Evolutionary conservation across 1,139 yeast genomes (phyloP).

Genomic region (Suhomyces taliae): DNA sequence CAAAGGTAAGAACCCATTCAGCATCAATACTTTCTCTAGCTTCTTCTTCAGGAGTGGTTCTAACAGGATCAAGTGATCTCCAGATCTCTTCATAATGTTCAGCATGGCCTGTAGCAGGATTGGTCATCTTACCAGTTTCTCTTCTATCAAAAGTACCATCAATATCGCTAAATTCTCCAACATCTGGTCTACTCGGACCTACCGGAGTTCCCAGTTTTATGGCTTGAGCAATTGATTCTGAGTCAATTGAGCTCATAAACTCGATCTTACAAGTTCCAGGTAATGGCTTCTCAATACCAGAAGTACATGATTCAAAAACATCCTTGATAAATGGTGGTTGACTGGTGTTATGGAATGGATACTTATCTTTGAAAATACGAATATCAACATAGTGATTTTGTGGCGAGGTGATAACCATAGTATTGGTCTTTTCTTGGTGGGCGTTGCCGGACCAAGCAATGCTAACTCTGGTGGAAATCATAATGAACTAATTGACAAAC

Average conservation of each 20-base stretch:
- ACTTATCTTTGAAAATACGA: constrained; percentile 26
- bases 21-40: constrained; percentile 24
- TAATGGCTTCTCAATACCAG: constrained; percentile 38
- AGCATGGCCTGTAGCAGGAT: constrained; percentile 43
- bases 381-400: constrained; percentile 47
- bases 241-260: constrained; percentile 47
- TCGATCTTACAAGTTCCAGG: constrained; percentile 29
- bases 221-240: constrained; percentile 31
- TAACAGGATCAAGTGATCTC: constrained; percentile 50
- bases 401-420: constrained; percentile 53
- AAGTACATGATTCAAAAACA: constrained; percentile 40
- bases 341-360: constrained; percentile 20
- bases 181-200: constrained; percentile 36
- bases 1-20: constrained; percentile 1
- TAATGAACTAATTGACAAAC: neutral
- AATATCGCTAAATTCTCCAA: constrained; percentile 45
- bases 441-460: constrained; percentile 53
- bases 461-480: constrained; percentile 40
- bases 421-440: constrained; percentile 48
- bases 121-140: constrained; percentile 56
- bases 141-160: constrained; percentile 44
- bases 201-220: constrained; percentile 23
- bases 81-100: constrained; percentile 57
- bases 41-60: constrained; percentile 29
- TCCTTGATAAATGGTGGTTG: constrained; percentile 19